Base-by-base conservation (phyloP, 2,329 filamentous ascomycete species). In the Botrytis byssoidea region DNA sequence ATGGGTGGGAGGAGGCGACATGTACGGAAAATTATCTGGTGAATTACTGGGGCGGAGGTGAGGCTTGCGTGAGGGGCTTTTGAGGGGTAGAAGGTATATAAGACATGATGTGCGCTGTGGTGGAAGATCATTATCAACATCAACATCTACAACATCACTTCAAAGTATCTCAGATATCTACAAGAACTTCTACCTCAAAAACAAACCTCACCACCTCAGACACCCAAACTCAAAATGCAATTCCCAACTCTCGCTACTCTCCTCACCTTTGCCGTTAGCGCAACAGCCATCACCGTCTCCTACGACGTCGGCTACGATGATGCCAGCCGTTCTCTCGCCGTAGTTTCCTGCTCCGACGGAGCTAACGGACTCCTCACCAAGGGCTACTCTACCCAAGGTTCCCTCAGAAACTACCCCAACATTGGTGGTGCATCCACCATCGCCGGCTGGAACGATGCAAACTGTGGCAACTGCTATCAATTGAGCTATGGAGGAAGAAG, bases 251-350 rank as follows among this genome's bases (percentile, higher is more conserved):
- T 84, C 78, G 78, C 84, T 72, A 78, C 32, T 44, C 55, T 80
- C 77, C 78, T 84, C 78, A 78, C 83, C 73, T 78, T 82, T 74
- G 80, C 82, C 75, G 80, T 83, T 73, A 80, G 80, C 73, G 84
- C 84, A 77, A 75, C 70, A 10, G 77, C 78, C 40, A 80, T 84
- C 69, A 82, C 79, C 82, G 91, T 94, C 79, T 91, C 90, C 76
- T 95, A 91, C 83, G 92, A 95, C 83, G 83, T 84, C 32, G 89
- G 87, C 80, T 96, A 93, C 83, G 92, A 95, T 80, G 84, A 91
- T 76, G 81, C 81, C 64, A 77, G 77, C 74, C 87, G 89, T 74
- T 85, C 87, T 63, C 81, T 95, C 72, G 85, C 83, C 48, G 81
- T 79, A 8, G 86, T 94, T 63, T 81, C 90, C 75, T 94, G 91